Percentiles rank a stretch among this genome's conserved stretches.
phyloP scores from a whole-genome alignment of 306 rosid species.

The Macrotyloma uniflorum region DNA sequence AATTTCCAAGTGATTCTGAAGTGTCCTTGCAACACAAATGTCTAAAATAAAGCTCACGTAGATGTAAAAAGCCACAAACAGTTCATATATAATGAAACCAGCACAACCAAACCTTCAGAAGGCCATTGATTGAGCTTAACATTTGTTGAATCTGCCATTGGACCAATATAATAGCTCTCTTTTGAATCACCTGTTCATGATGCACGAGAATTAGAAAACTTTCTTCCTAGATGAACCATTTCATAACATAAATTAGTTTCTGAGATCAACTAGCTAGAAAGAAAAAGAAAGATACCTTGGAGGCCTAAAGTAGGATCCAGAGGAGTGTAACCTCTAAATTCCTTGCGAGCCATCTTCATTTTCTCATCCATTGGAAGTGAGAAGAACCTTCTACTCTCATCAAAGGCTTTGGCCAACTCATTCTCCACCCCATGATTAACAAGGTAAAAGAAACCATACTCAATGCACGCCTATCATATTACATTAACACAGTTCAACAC shows the following conservation, averaged over 20 bases:
- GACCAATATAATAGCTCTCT: conserved; percentile 17
- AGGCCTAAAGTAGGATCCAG: neutral
- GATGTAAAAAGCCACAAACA: neutral
- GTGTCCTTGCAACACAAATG: neutral
- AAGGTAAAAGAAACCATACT: conserved; percentile 20
- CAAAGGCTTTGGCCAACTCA: neutral
- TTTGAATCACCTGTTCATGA: neutral
- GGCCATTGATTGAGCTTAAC: neutral
- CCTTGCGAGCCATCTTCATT: neutral
- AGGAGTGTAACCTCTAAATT: conserved; percentile 9
- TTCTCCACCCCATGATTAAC: conserved; percentile 8
- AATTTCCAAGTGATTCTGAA: neutral
- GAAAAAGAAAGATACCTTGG: neutral
- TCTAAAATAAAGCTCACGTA: neutral
- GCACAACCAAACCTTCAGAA: neutral
- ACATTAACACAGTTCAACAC: neutral
- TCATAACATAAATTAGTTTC: neutral
- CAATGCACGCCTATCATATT: conserved; percentile 3
- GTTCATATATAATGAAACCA: neutral
- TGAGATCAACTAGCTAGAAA: neutral
- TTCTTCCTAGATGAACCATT: neutral
- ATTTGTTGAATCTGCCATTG: neutral
- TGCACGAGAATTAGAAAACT: too few relatives aligned
- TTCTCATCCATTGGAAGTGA: neutral
- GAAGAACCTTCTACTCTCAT: conserved; percentile 1